Evolutionary conservation across 768 basidiomycete species (phyloP).

Genomic region (Tulasnella sp.): DNA sequence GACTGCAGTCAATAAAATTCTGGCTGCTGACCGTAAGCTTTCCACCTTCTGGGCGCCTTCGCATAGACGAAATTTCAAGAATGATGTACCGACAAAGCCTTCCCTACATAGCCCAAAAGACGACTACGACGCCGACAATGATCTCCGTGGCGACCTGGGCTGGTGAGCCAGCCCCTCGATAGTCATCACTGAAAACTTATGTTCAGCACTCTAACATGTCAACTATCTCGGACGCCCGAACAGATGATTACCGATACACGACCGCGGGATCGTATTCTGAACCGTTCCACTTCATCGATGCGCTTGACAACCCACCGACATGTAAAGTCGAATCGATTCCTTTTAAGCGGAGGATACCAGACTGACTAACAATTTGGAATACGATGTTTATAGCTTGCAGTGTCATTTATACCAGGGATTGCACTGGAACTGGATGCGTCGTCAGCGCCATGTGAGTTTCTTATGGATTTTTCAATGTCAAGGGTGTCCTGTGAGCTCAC

Average conservation of each 20-base stretch:
- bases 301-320: neutral
- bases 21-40: conserved; percentile 1
- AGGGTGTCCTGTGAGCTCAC: neutral
- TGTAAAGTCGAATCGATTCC: no score
- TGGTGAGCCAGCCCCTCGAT: neutral
- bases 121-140: neutral
- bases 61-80: no score
- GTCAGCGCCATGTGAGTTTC: conserved; percentile 2
- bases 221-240: no score
- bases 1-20: neutral
- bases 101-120: neutral
- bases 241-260: neutral
- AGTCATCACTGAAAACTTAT: no score
- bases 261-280: neutral
- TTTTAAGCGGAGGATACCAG: no score
- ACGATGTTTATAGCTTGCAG: neutral
- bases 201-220: no score
- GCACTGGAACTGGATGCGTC: neutral
- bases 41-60: no score
- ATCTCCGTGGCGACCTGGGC: conserved; percentile 9
- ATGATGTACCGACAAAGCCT: neutral
- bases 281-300: conserved; percentile 11
- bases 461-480: no score
- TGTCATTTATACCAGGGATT: neutral
- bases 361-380: no score